Percentiles rank a stretch among this genome's conserved stretches.
phyloP scores from a whole-genome alignment of 495 filamentous ascomycete genomes.

The Penicillium canescens region DNA sequence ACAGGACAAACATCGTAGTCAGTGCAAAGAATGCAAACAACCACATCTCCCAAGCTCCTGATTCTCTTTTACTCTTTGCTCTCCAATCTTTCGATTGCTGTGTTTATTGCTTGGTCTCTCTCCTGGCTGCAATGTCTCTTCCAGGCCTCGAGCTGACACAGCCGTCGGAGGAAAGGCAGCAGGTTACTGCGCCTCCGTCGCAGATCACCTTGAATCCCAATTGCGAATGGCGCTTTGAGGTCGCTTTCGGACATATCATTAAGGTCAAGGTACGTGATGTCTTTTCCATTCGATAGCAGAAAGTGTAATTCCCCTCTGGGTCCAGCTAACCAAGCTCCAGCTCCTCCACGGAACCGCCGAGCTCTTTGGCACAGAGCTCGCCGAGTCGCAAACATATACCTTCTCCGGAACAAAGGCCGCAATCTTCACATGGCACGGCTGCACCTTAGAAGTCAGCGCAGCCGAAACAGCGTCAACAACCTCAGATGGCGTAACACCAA shows the following conservation, averaged over 20 bases:
- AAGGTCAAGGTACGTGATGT: constrained; percentile 55
- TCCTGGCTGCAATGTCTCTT: constrained; percentile 40
- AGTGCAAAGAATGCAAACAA: background rate
- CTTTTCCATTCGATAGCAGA: no score
- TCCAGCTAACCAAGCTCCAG: constrained; percentile 37
- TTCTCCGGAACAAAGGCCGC: constrained; percentile 83
- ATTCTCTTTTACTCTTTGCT: background rate
- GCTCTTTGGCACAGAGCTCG: constrained; percentile 94
- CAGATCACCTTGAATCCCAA: constrained; percentile 47
- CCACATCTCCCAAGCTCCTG: background rate
- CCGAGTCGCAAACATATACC: constrained; percentile 73
- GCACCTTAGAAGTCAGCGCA: constrained; percentile 72
- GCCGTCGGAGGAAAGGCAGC: constrained; percentile 40
- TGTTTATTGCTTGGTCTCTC: background rate
- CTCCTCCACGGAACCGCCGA: constrained; percentile 84
- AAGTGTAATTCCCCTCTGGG: background rate
- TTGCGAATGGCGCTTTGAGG: constrained; percentile 91
- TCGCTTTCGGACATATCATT: constrained; percentile 64
- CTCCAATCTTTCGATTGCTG: background rate
- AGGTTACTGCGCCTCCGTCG: constrained; percentile 40
- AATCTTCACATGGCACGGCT: constrained; percentile 90
- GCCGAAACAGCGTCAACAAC: constrained; percentile 33
- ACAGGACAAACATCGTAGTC: no score
- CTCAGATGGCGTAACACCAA: constrained; percentile 21
- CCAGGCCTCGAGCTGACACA: constrained; percentile 49